Evolutionary conservation across 163 green algal genomes (phyloP).

Genomic region (Scenedesmus sp.): DNA sequence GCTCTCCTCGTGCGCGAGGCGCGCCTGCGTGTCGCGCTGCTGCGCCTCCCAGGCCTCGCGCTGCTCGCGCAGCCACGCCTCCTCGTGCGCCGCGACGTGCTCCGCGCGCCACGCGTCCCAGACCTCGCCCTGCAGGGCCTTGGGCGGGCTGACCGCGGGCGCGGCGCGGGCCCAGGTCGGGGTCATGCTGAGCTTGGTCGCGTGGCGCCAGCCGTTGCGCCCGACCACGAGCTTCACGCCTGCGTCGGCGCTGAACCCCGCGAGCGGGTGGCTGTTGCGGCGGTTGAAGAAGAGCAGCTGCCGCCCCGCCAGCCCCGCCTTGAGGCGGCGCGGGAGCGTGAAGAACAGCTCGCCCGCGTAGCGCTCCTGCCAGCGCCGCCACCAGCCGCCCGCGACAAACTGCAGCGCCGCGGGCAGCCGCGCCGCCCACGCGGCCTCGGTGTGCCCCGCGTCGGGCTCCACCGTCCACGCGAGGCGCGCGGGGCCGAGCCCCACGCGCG

Average conservation of each 20-base stretch:
- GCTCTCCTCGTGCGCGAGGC: not conserved
- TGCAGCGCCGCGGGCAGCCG: constrained; percentile 31
- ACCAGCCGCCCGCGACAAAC: constrained; percentile 43
- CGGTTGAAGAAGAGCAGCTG: constrained; percentile 47
- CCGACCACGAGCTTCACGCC: constrained; percentile 15
- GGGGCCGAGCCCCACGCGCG: constrained; percentile 3
- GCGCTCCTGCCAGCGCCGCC: constrained; percentile 18
- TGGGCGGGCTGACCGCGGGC: not conserved
- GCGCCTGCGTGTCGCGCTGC: too few relatives aligned
- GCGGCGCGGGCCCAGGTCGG: not conserved
- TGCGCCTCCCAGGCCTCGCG: too few relatives aligned
- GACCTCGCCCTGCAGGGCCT: constrained; percentile 1
- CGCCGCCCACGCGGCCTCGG: constrained; percentile 42
- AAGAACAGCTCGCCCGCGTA: constrained; percentile 31
- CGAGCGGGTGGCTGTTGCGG: not conserved
- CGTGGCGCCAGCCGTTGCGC: constrained; percentile 1
- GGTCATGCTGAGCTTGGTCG: not conserved
- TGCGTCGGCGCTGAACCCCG: not conserved
- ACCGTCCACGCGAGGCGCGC: constrained; percentile 23
- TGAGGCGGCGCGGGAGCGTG: constrained; percentile 30
- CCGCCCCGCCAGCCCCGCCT: constrained; percentile 29
- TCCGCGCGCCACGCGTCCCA: not conserved
- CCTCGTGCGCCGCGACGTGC: not conserved
- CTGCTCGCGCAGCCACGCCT: constrained; percentile 4
- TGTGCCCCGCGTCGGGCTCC: constrained; percentile 33